Base-by-base conservation (phyloP, 768 basidiomycete species). In the Serpula lacrymans region DNA sequence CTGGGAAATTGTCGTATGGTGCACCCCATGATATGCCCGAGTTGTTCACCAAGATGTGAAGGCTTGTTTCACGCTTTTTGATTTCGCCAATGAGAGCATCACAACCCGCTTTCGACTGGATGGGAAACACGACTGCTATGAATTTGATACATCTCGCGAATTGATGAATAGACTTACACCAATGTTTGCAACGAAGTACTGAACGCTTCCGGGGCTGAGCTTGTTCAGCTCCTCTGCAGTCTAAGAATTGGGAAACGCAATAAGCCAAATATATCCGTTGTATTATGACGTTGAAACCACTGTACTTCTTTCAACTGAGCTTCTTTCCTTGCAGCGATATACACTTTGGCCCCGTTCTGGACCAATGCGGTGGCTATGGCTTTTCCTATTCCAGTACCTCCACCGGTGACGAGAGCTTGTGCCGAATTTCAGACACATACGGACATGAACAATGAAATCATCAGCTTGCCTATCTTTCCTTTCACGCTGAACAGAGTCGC, bases 301-400 rank as follows among this genome's bases (percentile, higher is more conserved):
- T n/a, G 37, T 41, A 84, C 87, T 72, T 85, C 77, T 64, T 84
- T 79, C 42, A 94, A 71, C 51, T 84, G 83, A 14, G 69, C 58
- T 65, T 88, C 86, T 57, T 90, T 92, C 41, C 91, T 72, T 9
- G 88, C 82, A 11, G 91, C 89, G 49, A 94, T 91, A 65, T 93
- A 92, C 29, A 95, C 91, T 51, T 80, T 84, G 24, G 84, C 88
- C 10, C 91, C 91, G 52, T 93, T 92, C 63, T 83, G 78, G 1
- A 84, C 86, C 50, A 89, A 83, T 1, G 86, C 82, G 0, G 78
- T 67, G 17, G 91, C 88, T 51, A 93, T 90, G 77, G 88, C 84
- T 53, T 77, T 81, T 6, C 90, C 90, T 32, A 94, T 77, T 1
- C 90, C 90, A 28, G 84, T 83, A 34, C 85, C 80, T 16, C 90